These are phyloP conservation scores for Populus alba DNA, from an alignment of 345 rosid genomes.

Conservation along the genomic window DNA sequence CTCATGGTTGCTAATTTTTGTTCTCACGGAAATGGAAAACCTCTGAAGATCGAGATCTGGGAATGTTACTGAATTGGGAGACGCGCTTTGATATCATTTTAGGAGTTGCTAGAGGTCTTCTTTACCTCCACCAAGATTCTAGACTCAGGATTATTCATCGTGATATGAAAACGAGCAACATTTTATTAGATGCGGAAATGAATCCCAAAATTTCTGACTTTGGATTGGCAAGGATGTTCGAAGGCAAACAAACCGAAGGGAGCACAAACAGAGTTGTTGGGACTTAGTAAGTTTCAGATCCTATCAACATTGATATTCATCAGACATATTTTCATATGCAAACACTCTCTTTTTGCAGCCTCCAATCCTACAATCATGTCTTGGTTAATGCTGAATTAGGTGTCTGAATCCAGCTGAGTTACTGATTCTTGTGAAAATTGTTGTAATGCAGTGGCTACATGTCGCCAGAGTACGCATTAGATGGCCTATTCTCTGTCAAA, in stretches of 20 bases:
- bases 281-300: neutral
- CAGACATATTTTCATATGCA: no score
- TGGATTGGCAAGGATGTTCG: conserved; percentile 2
- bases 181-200: neutral
- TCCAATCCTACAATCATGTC: no score
- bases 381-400: neutral
- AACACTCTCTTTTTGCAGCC: no score
- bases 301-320: neutral
- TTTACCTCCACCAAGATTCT: neutral
- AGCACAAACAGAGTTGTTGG: neutral
- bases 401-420: neutral
- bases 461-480: neutral
- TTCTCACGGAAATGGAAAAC: neutral
- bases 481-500: neutral
- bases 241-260: neutral
- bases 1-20: neutral
- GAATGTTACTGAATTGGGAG: neutral
- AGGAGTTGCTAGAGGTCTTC: neutral
- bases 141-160: neutral
- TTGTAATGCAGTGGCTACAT: neutral
- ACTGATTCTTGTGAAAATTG: neutral
- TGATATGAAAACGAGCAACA: neutral
- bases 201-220: neutral
- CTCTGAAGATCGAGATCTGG: neutral
- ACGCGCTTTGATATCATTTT: neutral